Conservation (phyloP, 2,329 filamentous ascomycete species). For the Aspergillus novofumigatus region DNA sequence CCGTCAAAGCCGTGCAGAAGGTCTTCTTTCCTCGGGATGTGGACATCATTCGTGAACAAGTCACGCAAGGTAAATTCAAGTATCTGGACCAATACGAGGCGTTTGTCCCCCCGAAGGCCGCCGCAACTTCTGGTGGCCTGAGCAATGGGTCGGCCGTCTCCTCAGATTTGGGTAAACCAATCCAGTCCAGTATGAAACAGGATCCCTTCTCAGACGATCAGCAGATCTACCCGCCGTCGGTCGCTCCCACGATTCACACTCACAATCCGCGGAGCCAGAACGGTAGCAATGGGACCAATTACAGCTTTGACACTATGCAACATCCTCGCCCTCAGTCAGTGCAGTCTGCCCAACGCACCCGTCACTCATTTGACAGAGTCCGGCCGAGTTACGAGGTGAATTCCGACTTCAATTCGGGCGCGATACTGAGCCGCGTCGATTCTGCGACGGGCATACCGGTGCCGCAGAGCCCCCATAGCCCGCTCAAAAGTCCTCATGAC, state of each 20-base stretch:
- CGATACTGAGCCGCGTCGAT: slow-evolving; percentile 78
- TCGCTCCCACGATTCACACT: slow-evolving; percentile 70
- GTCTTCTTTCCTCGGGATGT: slow-evolving; percentile 90
- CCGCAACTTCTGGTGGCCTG: slow-evolving; percentile 33
- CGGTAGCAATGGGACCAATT: slow-evolving; percentile 90
- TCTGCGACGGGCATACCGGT: slow-evolving; percentile 43
- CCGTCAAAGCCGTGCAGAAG: slow-evolving; percentile 83
- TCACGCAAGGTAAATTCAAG: slow-evolving; percentile 75
- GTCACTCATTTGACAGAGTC: slow-evolving; percentile 80
- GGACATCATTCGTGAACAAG: slow-evolving; percentile 92
- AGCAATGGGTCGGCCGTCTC: slow-evolving; percentile 41
- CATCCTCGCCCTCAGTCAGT: slow-evolving; percentile 56
- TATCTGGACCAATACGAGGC: slow-evolving; percentile 59
- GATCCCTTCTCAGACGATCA: slow-evolving; percentile 77
- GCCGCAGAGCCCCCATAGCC: slow-evolving; percentile 30
- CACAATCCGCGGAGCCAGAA: slow-evolving; percentile 82
- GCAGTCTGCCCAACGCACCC: slow-evolving; percentile 80
- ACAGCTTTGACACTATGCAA: slow-evolving; percentile 47
- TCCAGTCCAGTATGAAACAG: slow-evolving; percentile 54
- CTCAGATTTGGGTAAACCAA: slow-evolving; percentile 43
- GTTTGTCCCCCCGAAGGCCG: slow-evolving; percentile 46
- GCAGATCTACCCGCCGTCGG: slow-evolving; percentile 87
- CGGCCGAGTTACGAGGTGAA: slow-evolving; percentile 81
- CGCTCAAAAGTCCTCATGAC: slow-evolving; percentile 32
- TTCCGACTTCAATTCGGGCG: slow-evolving; percentile 87